Evolutionary conservation across 73 alveolate species (phyloP).

Genomic region (Breviolum minutum): DNA sequence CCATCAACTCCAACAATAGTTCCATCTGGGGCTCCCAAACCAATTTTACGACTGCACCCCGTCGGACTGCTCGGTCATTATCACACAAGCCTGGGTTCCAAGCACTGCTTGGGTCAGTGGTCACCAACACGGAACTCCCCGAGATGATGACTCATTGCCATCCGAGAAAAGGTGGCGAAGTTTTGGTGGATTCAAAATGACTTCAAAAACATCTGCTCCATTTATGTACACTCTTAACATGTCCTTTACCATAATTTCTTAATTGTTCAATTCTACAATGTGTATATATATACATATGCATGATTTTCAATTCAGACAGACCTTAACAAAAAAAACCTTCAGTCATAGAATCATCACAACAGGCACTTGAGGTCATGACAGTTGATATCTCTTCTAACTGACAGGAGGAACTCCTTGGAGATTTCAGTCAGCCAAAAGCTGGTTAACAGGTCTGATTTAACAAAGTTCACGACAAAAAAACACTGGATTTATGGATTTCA

Average conservation of each 20-base stretch:
- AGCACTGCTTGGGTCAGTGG: too few relatives aligned
- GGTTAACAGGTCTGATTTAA: too few relatives aligned
- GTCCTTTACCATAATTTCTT: not conserved
- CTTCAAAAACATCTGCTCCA: not conserved
- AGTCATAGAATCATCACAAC: not conserved
- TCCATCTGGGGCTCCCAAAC: not conserved
- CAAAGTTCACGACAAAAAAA: too few relatives aligned
- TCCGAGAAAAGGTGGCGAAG: too few relatives aligned
- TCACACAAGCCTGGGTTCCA: conserved; percentile 41
- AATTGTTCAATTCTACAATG: not conserved
- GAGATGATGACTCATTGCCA: not conserved
- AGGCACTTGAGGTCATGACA: conserved; percentile 3
- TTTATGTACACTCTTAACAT: not conserved
- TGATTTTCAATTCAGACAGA: not conserved
- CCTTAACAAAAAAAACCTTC: too few relatives aligned
- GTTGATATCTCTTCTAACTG: conserved; percentile 82
- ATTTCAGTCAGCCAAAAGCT: too few relatives aligned
- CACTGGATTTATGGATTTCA: not conserved
- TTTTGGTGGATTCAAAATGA: not conserved
- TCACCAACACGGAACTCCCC: too few relatives aligned
- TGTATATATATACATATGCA: too few relatives aligned
- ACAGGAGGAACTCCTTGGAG: conserved; percentile 70
- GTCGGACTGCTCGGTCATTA: conserved; percentile 74
- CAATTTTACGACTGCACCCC: conserved; percentile 72
- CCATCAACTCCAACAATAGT: not conserved